A percentile compares a stretch with the other conserved stretches of the same genome.
Conservation (phyloP, 768 basidiomycete species). For the Coprinopsis strossmayeri region DNA sequence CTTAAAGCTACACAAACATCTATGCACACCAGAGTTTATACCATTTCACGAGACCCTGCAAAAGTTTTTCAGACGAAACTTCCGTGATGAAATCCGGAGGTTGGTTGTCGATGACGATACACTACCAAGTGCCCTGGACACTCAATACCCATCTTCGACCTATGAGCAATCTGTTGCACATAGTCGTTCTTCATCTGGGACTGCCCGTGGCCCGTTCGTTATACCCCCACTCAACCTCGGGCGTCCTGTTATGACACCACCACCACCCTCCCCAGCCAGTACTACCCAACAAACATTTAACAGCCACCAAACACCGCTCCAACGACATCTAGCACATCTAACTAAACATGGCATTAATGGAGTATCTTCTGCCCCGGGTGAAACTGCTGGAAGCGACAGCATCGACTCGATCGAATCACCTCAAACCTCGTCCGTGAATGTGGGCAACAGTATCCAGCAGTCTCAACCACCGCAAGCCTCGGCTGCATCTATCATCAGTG, state of each 20-base stretch:
- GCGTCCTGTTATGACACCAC: slow-evolving; percentile 35
- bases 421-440: slow-evolving; percentile 71
- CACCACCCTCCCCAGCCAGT: slow-evolving; percentile 29
- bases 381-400: slow-evolving; percentile 50
- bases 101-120: slow-evolving; percentile 48
- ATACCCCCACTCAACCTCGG: slow-evolving; percentile 52
- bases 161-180: slow-evolving; percentile 45
- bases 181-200: slow-evolving; percentile 40
- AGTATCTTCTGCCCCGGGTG: slow-evolving; percentile 71
- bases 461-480: slow-evolving; percentile 33
- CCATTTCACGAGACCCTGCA: slow-evolving; percentile 89
- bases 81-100: slow-evolving; percentile 73
- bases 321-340: slow-evolving; percentile 74
- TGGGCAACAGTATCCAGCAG: slow-evolving; percentile 35
- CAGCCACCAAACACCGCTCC: slow-evolving; percentile 64
- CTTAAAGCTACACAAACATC: slow-evolving; percentile 71
- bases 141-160: slow-evolving; percentile 39
- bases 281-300: slow-evolving; percentile 24
- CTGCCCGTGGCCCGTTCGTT: slow-evolving; percentile 34
- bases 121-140: slow-evolving; percentile 25
- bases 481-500: slow-evolving; percentile 49
- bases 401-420: slow-evolving; percentile 56
- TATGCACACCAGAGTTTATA: slow-evolving; percentile 86
- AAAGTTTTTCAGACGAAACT: slow-evolving; percentile 80
- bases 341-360: slow-evolving; percentile 80